Evolutionary conservation across 2,329 filamentous ascomycete species (phyloP).

Genomic region (Teratosphaeria viscida): DNA sequence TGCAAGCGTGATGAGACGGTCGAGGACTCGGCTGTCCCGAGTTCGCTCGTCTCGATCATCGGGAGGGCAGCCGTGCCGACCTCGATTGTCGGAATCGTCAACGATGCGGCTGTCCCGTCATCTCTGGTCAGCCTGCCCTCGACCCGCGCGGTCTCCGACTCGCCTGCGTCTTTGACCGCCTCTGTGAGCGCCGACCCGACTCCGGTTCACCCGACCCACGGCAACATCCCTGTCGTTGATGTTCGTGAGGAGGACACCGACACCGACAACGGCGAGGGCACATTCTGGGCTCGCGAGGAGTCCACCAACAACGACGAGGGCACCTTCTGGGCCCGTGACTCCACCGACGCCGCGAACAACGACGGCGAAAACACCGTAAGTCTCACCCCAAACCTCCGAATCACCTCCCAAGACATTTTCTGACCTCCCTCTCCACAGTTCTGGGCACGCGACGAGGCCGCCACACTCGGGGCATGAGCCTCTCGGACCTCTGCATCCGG

Average conservation of each 20-base stretch:
- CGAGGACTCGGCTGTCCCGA: neutral
- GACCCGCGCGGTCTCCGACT: too few species aligned
- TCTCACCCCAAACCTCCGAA: neutral
- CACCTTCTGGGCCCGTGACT: neutral
- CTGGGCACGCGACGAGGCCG: neutral
- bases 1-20: neutral
- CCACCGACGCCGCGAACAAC: too few species aligned
- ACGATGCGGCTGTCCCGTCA: neutral
- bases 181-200: neutral
- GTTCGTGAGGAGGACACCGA: neutral
- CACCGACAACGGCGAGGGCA: neutral
- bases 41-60: neutral
- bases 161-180: neutral
- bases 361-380: neutral
- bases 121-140: neutral
- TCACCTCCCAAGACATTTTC: neutral
- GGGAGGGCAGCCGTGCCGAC: neutral
- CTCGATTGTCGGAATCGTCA: neutral
- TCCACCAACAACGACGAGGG: neutral
- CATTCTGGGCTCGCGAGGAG: neutral
- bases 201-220: neutral
- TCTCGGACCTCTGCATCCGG: neutral
- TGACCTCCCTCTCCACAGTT: neutral
- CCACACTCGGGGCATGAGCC: neutral
- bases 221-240: neutral